phyloP scores from a whole-genome alignment of 2,329 filamentous ascomycete species.

The Aspergillus intermedius region DNA sequence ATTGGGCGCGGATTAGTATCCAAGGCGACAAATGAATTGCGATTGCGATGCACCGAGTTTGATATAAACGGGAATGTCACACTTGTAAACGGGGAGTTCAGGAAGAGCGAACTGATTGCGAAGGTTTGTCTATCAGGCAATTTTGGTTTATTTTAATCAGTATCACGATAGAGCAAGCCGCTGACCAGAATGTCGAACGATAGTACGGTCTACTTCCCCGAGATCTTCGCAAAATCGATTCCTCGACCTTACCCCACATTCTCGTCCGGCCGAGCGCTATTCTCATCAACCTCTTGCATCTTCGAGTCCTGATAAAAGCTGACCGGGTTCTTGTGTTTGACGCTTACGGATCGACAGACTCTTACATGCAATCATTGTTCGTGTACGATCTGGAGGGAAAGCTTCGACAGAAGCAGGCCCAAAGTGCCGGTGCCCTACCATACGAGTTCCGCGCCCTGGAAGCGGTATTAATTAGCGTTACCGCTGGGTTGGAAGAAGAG shows the following conservation, averaged over 20 bases:
- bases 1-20: conserved; percentile 63
- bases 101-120: conserved; percentile 93
- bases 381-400: conserved; percentile 97
- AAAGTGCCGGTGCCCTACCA: conserved; percentile 55
- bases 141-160: not conserved
- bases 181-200: conserved; percentile 1
- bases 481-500: conserved; percentile 83
- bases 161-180: too few species aligned
- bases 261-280: conserved; percentile 89
- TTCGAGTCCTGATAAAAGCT: conserved; percentile 90
- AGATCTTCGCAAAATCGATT: conserved; percentile 96
- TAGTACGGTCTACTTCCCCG: conserved; percentile 88
- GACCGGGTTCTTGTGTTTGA: conserved; percentile 94
- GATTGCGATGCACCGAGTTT: conserved; percentile 88
- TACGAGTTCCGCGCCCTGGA: conserved; percentile 97
- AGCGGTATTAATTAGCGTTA: conserved; percentile 89
- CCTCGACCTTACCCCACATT: conserved; percentile 89
- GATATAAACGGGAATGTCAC: conserved; percentile 89
- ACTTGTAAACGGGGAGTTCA: conserved; percentile 89
- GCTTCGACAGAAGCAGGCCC: conserved; percentile 68
- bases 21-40: conserved; percentile 76
- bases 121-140: conserved; percentile 55
- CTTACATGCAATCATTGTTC: conserved; percentile 91
- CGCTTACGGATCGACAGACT: conserved; percentile 88
- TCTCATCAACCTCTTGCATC: conserved; percentile 89